Conservation (phyloP, 208 protist species). For the Endotrypanum monterogeii region DNA sequence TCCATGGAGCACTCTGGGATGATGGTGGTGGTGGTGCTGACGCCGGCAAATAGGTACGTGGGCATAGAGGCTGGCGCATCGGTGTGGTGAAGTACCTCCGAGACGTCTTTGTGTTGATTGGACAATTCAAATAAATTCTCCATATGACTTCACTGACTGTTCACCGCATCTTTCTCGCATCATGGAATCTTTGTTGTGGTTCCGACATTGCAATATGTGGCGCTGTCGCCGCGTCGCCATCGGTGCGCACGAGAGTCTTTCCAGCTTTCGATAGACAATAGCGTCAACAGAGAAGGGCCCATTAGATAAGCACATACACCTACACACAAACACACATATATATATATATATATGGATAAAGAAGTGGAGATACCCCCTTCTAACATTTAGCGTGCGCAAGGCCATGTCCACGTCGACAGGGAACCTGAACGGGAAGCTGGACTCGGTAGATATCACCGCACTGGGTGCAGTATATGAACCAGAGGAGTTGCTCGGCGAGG, state of each 20-base stretch:
- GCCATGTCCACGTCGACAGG: slow-evolving; percentile 13
- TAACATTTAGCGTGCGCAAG: background rate
- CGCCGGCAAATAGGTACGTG: background rate
- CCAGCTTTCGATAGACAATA: too few relatives aligned
- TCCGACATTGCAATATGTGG: too few relatives aligned
- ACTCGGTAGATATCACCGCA: slow-evolving; percentile 51
- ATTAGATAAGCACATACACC: slow-evolving; percentile 12
- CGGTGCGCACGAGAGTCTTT: too few relatives aligned
- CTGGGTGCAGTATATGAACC: slow-evolving; percentile 50
- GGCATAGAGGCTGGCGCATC: background rate
- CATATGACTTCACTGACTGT: too few relatives aligned
- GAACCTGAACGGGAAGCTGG: slow-evolving; percentile 47
- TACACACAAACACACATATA: slow-evolving; percentile 1
- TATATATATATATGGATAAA: background rate
- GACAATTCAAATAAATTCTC: too few relatives aligned
- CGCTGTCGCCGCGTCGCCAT: too few relatives aligned
- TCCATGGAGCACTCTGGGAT: background rate
- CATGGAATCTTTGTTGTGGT: too few relatives aligned
- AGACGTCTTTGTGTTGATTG: too few relatives aligned
- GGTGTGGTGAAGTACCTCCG: too few relatives aligned
- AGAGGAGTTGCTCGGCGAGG: slow-evolving; percentile 92
- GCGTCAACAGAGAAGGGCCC: background rate
- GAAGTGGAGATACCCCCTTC: too few relatives aligned
- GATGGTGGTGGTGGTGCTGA: background rate
- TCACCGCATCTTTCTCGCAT: too few relatives aligned